These are phyloP conservation scores for Metarhizium robertsii DNA, from an alignment of 2,329 filamentous ascomycete species.

Conservation along the genomic window DNA sequence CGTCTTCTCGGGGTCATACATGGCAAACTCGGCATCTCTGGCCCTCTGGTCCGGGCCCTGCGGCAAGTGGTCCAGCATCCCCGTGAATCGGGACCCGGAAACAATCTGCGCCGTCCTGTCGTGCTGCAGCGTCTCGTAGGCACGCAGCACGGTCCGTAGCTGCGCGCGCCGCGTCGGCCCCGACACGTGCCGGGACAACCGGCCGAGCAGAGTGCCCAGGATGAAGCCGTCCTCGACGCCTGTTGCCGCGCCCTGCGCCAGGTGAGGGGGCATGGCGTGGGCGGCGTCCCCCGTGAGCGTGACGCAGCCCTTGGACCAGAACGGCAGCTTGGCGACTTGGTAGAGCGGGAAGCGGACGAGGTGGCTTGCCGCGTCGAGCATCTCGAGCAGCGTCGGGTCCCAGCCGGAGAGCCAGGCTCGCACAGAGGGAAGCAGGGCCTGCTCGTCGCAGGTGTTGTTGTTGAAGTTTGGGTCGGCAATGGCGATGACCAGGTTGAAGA, in stretches of 20 bases:
- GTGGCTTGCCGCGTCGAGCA: conserved; percentile 2
- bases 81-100: conserved; percentile 3
- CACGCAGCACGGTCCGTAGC: background rate
- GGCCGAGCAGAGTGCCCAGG: conserved; percentile 18
- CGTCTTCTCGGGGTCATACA: conserved; percentile 3
- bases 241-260: conserved; percentile 17
- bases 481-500: conserved; percentile 7
- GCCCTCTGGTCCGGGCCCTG: conserved; percentile 3
- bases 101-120: conserved; percentile 4
- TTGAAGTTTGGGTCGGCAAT: conserved; percentile 4
- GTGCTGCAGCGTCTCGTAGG: conserved; percentile 6
- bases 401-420: conserved; percentile 1
- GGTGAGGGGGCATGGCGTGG: conserved; percentile 14
- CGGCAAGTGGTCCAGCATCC: conserved; percentile 5
- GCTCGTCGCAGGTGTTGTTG: background rate
- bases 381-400: conserved; percentile 5
- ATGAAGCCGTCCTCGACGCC: conserved; percentile 16
- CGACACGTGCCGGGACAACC: background rate
- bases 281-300: conserved; percentile 11
- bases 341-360: conserved; percentile 8
- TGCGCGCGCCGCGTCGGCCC: background rate
- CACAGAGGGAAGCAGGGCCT: background rate
- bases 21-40: conserved; percentile 7
- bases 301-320: conserved; percentile 6
- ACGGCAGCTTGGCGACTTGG: conserved; percentile 4